phyloP scores from a whole-genome alignment of 2,329 filamentous ascomycete genomes.

The Periconia macrospinosa region DNA sequence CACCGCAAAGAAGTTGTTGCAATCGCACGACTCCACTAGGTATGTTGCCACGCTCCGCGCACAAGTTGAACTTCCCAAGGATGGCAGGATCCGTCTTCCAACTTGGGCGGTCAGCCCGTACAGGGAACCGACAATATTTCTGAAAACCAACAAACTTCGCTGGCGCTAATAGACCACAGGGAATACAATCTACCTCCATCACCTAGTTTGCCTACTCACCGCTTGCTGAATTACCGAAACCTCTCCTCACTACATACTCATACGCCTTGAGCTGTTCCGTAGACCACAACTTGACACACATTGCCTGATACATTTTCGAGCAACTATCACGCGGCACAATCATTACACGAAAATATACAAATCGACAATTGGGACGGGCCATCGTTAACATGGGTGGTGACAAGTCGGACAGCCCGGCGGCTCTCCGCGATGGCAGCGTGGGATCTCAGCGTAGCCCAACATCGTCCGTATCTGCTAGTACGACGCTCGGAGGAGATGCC shows the following conservation, averaged over 20 bases:
- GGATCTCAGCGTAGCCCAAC: neutral
- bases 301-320: neutral
- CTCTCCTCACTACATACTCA: neutral
- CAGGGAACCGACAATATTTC: too few relatives aligned
- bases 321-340: neutral
- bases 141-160: neutral
- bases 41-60: too few relatives aligned
- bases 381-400: neutral
- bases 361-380: neutral
- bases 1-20: neutral
- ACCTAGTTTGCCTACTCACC: neutral
- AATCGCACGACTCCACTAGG: too few relatives aligned
- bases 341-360: neutral
- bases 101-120: neutral
- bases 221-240: neutral
- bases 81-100: neutral
- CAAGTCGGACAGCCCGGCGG: neutral
- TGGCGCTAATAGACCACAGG: neutral
- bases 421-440: neutral
- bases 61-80: neutral
- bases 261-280: neutral
- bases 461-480: neutral
- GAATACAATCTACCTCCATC: neutral
- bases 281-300: neutral
- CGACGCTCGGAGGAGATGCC: slow-evolving; percentile 5